phyloP scores from a whole-genome alignment of 2,329 filamentous ascomycete species.

The Lomentospora prolificans region DNA sequence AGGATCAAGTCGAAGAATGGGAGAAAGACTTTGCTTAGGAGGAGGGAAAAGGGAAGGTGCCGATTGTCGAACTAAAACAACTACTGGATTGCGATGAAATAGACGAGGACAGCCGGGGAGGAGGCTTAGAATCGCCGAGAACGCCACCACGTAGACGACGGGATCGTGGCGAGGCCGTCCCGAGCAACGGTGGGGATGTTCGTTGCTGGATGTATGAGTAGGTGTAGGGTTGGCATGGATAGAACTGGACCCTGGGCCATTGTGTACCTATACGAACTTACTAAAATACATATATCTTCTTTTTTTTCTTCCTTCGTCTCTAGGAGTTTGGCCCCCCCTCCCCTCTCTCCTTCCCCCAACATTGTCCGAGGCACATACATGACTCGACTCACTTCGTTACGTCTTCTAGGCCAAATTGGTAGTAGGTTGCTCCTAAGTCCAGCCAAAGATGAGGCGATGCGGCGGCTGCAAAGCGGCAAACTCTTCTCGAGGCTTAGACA shows the following conservation, averaged over 20 bases:
- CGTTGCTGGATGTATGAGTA: slow-evolving; percentile 1
- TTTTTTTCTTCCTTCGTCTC: neutral
- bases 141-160: no score
- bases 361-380: no score
- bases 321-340: neutral
- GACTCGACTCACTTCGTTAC: no score
- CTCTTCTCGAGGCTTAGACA: no score
- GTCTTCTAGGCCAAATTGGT: no score
- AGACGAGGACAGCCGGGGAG: no score
- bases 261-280: slow-evolving; percentile 1
- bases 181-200: neutral
- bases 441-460: no score
- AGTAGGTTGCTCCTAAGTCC: no score
- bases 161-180: neutral
- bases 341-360: neutral
- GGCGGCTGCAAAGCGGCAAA: no score
- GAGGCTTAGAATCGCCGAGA: no score
- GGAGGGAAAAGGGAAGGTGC: slow-evolving; percentile 42
- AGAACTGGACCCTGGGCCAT: neutral
- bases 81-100: no score
- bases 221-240: neutral
- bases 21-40: slow-evolving; percentile 39
- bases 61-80: slow-evolving; percentile 26
- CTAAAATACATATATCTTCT: neutral
- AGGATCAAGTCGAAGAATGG: slow-evolving; percentile 40